These are phyloP conservation scores for Pythium scleroteichum DNA, from an alignment of 352 stramenopile genomes.

Conservation along the genomic window DNA sequence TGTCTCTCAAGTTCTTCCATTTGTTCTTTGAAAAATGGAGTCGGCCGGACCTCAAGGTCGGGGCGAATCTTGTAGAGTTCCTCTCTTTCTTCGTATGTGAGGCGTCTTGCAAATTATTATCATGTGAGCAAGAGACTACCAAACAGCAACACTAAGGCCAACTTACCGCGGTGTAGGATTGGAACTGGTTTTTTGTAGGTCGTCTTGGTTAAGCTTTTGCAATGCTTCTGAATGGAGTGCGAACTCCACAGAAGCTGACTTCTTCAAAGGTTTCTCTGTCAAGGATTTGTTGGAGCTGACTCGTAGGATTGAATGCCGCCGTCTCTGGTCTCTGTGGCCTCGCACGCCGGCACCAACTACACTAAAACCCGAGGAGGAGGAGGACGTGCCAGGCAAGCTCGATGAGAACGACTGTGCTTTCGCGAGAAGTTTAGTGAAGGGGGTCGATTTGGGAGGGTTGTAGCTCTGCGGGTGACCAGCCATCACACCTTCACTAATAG, in stretches of 20 bases:
- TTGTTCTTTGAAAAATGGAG: constrained; percentile 61
- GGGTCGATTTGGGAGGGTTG: not conserved
- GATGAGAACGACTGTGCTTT: constrained; percentile 19
- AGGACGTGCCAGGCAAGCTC: constrained; percentile 1
- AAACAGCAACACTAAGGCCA: not conserved
- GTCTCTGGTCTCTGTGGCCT: constrained; percentile 9
- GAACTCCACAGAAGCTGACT: constrained; percentile 78
- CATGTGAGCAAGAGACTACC: not conserved
- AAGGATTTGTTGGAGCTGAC: constrained; percentile 42
- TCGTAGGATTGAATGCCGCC: constrained; percentile 60
- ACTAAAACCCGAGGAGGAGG: not conserved
- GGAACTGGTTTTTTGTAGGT: constrained; percentile 33
- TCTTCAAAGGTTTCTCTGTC: constrained; percentile 40
- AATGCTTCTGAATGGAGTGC: constrained; percentile 46
- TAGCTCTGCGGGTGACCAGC: too few species aligned
- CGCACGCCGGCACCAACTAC: not conserved
- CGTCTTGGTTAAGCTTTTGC: constrained; percentile 33
- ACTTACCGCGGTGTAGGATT: constrained; percentile 46
- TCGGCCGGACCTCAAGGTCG: constrained; percentile 73
- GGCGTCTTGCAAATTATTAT: constrained; percentile 33
- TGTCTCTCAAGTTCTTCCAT: constrained; percentile 50
- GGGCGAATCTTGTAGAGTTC: constrained; percentile 81
- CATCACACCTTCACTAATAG: not conserved
- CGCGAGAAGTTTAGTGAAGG: constrained; percentile 12
- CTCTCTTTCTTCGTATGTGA: constrained; percentile 80